A percentile compares a stretch with the other conserved stretches of the same genome.
These are phyloP conservation scores for Trichoderma virens DNA, from an alignment of 495 filamentous ascomycete genomes.

Conservation along the genomic window DNA sequence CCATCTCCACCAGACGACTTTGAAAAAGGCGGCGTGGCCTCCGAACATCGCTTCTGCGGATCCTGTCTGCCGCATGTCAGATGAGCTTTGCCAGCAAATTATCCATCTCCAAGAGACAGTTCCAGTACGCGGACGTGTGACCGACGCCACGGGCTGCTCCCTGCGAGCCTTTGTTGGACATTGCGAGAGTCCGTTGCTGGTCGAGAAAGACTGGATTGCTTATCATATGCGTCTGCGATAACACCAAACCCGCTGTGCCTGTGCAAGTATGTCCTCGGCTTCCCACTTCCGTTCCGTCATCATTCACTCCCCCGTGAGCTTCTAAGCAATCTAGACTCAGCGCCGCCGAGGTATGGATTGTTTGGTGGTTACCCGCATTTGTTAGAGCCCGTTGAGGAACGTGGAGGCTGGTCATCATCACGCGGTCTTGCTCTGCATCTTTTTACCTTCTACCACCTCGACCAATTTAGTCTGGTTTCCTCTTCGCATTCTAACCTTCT, in stretches of 20 bases:
- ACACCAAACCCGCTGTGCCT: too few relatives aligned
- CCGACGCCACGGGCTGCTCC: not conserved
- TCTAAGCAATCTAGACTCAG: not conserved
- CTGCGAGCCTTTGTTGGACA: not conserved
- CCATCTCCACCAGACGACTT: not conserved
- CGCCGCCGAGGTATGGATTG: not conserved
- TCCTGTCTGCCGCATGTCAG: not conserved
- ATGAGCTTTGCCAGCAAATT: not conserved
- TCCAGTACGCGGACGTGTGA: not conserved
- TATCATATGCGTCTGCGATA: too few relatives aligned
- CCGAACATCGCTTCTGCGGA: not conserved
- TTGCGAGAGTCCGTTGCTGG: too few relatives aligned
- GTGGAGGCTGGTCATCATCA: slow-evolving; percentile 8
- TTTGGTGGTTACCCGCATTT: not conserved
- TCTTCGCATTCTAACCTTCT: not conserved
- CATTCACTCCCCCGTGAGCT: not conserved
- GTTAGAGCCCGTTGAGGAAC: not conserved
- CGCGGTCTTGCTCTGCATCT: slow-evolving; percentile 5
- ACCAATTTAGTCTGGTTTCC: not conserved
- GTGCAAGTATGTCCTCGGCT: too few relatives aligned
- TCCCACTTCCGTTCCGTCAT: too few relatives aligned
- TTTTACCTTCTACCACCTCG: not conserved
- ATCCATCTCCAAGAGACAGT: not conserved
- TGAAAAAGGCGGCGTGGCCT: slow-evolving; percentile 6
- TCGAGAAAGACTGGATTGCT: too few relatives aligned